These are phyloP conservation scores for Coccomyxa sp. DNA, from an alignment of 139 green algal genomes.

Conservation along the genomic window DNA sequence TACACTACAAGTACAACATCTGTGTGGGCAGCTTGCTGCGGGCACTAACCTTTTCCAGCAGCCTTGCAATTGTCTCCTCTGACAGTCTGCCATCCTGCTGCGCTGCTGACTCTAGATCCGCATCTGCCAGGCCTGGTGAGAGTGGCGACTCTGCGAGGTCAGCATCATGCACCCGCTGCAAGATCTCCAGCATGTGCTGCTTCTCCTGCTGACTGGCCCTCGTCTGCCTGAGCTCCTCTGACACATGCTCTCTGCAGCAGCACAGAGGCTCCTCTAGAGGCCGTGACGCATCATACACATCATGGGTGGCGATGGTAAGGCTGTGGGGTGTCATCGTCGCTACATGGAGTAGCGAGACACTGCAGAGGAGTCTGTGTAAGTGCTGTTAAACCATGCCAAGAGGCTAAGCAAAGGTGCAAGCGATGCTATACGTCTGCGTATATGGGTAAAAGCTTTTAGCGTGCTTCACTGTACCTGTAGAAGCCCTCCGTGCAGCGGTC, in stretches of 20 bases:
- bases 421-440: too few relatives aligned
- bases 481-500: constrained; percentile 66
- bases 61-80: constrained; percentile 22
- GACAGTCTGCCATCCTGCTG: constrained; percentile 17
- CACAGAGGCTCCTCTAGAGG: too few relatives aligned
- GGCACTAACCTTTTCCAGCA: constrained; percentile 32
- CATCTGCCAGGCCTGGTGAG: neutral
- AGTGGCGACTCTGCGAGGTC: too few relatives aligned
- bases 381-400: too few relatives aligned
- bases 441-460: too few relatives aligned
- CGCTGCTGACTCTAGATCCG: neutral
- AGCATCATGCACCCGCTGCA: constrained; percentile 44
- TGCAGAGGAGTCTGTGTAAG: neutral
- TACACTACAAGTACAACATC: too few relatives aligned
- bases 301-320: neutral
- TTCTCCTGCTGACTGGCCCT: constrained; percentile 31
- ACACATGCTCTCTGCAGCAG: constrained; percentile 46
- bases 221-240: constrained; percentile 35
- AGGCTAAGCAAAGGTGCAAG: too few relatives aligned
- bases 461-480: constrained; percentile 48
- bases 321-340: neutral
- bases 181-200: constrained; percentile 49
- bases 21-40: too few relatives aligned
- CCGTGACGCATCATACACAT: too few relatives aligned
- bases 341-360: neutral